Base-by-base conservation (phyloP, 108 stramenopile species). In the Tribonema minus region DNA sequence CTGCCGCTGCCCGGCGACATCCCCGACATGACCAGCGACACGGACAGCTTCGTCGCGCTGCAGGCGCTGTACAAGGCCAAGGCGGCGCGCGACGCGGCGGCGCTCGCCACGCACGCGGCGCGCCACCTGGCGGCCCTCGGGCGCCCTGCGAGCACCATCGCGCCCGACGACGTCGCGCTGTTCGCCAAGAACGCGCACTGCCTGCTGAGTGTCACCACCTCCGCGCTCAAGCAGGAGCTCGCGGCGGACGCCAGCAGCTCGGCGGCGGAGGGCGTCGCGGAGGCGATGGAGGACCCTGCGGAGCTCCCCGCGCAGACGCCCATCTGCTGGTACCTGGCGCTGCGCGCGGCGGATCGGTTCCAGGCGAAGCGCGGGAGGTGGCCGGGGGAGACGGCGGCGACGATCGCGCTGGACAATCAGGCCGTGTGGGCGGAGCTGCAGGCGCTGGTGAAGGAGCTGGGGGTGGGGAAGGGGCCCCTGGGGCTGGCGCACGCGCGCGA, bases 21-120 rank as follows among this genome's bases (percentile, higher is more conserved):
- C 2, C 83, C 83, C 12, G 83, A 84, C 71, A 80, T 80, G 77
- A 81, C 79, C 25, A 34, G 80, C 20, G 80, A 80, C 64, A 80
- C 80, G 6, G 77, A 80, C 35, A 36, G 37, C 28, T 84, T 62
- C 74, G 69, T 80, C 67, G 70, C 23, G 27, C 68, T 84, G 37
- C 83, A 84, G 75, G 58, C 37, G 0, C 36, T 75, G 38, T 75
- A 75, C 64, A 64, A 75, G 40, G 31, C 63, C 25, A 75, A 75
- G 65, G 73, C 73, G 34, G 73, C 64, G 3, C 54, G 58, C 28
- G 73, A 75, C 40, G 37, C 65, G 35, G 63, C 73, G 34, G 64
- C 40, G 64, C 27, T 75, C 27, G 54, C 73, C 5, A 34, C 41
- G 28, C 31, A 64, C 3, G 46, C 61, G 32, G 73, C 40, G 20